These are phyloP conservation scores for Ceratocystis colombiana DNA, from an alignment of 2,329 filamentous ascomycete species.

Conservation along the genomic window DNA sequence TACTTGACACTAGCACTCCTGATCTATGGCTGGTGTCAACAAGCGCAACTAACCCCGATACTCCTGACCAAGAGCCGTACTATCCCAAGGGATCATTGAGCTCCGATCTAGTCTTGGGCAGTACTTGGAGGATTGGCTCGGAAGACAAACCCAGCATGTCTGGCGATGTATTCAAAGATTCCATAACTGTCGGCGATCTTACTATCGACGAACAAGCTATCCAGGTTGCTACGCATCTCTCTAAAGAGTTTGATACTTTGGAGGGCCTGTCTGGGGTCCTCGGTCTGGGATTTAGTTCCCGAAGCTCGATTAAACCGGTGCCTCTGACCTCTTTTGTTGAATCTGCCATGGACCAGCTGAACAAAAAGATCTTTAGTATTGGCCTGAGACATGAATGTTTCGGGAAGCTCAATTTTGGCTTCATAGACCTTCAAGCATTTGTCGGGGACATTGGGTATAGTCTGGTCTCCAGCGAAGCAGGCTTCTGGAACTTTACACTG, in stretches of 20 bases:
- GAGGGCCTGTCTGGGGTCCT: constrained; percentile 34
- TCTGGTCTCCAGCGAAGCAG: constrained; percentile 46
- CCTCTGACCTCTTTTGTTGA: constrained; percentile 39
- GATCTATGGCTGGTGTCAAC: constrained; percentile 43
- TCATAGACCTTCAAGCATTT: constrained; percentile 55
- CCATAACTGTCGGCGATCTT: constrained; percentile 37
- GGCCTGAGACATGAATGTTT: constrained; percentile 50
- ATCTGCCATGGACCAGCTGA: constrained; percentile 27
- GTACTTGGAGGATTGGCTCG: constrained; percentile 37
- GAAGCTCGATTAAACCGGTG: constrained; percentile 37
- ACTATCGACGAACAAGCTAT: constrained; percentile 36
- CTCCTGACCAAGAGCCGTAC: constrained; percentile 36
- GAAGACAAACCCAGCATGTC: constrained; percentile 37
- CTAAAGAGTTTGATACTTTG: constrained; percentile 34
- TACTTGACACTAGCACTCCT: constrained; percentile 41
- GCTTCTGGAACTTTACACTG: constrained; percentile 52
- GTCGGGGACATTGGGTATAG: constrained; percentile 49
- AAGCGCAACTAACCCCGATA: constrained; percentile 33
- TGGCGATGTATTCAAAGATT: constrained; percentile 38
- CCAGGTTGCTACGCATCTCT: constrained; percentile 37
- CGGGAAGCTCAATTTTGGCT: constrained; percentile 65
- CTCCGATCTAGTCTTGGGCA: constrained; percentile 33
- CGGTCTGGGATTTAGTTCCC: constrained; percentile 36
- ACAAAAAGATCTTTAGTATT: constrained; percentile 48
- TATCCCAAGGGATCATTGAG: constrained; percentile 35